Conservation (phyloP, 78 protist species). For the Monosiga brevicollis region DNA sequence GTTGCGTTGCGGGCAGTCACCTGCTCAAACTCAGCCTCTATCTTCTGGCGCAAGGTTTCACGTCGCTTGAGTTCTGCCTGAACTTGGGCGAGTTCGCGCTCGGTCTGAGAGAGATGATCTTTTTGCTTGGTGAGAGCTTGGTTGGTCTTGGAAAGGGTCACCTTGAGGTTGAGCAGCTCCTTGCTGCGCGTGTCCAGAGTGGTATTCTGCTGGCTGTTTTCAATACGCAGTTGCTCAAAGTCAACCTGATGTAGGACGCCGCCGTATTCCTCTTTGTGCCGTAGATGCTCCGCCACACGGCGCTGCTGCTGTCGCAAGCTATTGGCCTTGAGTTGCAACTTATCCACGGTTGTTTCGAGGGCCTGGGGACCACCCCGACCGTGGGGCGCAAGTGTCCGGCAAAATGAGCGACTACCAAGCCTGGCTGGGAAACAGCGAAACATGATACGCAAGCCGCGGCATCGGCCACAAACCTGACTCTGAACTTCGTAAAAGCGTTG, state of each 20-base stretch:
- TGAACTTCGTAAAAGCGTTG: neutral
- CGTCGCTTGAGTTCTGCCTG: too few relatives aligned
- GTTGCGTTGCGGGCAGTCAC: too few relatives aligned
- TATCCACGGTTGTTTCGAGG: constrained; percentile 22
- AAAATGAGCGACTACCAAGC: neutral
- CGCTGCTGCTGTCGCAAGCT: constrained; percentile 21
- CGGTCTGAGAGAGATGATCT: constrained; percentile 6
- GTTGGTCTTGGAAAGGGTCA: constrained; percentile 46
- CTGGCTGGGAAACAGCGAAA: too few relatives aligned
- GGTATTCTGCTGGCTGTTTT: constrained; percentile 60
- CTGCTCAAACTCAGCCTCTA: too few relatives aligned
- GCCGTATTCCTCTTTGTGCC: constrained; percentile 61
- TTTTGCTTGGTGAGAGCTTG: constrained; percentile 33
- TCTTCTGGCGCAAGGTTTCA: constrained; percentile 3
- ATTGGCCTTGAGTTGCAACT: constrained; percentile 37
- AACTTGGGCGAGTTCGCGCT: too few relatives aligned
- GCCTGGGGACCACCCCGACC: neutral
- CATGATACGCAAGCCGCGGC: neutral
- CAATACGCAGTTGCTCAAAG: constrained; percentile 75
- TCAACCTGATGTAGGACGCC: constrained; percentile 54
- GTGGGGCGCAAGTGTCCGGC: neutral
- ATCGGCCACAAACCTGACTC: neutral
- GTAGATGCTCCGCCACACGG: constrained; percentile 37
- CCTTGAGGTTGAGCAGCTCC: constrained; percentile 53
- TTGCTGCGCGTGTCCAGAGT: constrained; percentile 60